Evolutionary conservation across 2,329 filamentous ascomycete genomes (phyloP).

Genomic region (Botryotinia calthae): DNA sequence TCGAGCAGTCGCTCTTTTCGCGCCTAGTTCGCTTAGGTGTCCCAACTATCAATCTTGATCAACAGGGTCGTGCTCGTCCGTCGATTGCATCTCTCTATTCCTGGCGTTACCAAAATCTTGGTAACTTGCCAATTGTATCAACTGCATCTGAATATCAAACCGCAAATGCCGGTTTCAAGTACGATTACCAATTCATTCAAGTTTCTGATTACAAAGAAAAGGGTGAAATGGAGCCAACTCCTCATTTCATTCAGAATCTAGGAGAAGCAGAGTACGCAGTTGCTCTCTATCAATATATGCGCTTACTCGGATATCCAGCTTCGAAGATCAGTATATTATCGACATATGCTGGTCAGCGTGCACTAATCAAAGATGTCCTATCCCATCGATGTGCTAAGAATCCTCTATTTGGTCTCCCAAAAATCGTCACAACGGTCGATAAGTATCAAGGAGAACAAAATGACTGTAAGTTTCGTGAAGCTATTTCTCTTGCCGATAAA

Average conservation of each 20-base stretch:
- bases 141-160: slow-evolving; percentile 66
- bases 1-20: slow-evolving; percentile 93
- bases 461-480: slow-evolving; percentile 69
- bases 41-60: slow-evolving; percentile 85
- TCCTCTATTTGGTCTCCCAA: slow-evolving; percentile 82
- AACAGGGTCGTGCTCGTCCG: slow-evolving; percentile 86
- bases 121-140: slow-evolving; percentile 74
- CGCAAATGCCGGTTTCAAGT: slow-evolving; percentile 89
- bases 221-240: slow-evolving; percentile 84
- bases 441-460: slow-evolving; percentile 99
- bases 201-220: slow-evolving; percentile 88
- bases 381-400: slow-evolving; percentile 79
- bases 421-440: slow-evolving; percentile 90
- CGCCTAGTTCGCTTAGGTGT: slow-evolving; percentile 87
- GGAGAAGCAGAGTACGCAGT: slow-evolving; percentile 97
- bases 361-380: slow-evolving; percentile 84
- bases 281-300: slow-evolving; percentile 96
- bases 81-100: slow-evolving; percentile 86
- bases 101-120: slow-evolving; percentile 84
- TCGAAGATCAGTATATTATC: slow-evolving; percentile 76
- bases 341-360: slow-evolving; percentile 89
- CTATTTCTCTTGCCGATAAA: not conserved
- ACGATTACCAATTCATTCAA: slow-evolving; percentile 95
- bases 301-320: slow-evolving; percentile 83
- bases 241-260: slow-evolving; percentile 94